These are phyloP conservation scores for Pulveroboletus frians DNA, from an alignment of 768 basidiomycete species.

Conservation along the genomic window DNA sequence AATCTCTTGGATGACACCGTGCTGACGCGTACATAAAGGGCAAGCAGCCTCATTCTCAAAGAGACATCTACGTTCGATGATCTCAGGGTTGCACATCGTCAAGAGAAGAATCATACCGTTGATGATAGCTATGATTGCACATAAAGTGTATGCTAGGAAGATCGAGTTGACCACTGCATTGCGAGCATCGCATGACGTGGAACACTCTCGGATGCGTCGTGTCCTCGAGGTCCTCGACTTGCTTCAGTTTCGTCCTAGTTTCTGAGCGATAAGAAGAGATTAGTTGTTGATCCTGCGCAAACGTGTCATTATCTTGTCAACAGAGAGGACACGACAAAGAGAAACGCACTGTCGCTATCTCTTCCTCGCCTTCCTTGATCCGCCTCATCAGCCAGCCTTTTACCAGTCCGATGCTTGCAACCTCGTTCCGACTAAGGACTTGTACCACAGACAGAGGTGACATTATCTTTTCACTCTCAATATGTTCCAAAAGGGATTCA, in stretches of 20 bases:
- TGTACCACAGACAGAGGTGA: slow-evolving; percentile 88
- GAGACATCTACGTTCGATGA: slow-evolving; percentile 56
- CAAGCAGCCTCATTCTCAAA: slow-evolving; percentile 87
- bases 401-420: slow-evolving; percentile 87
- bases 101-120: slow-evolving; percentile 45
- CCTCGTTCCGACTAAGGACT: slow-evolving; percentile 80
- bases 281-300: slow-evolving; percentile 71
- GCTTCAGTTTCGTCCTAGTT: slow-evolving; percentile 71
- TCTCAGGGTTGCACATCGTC: neutral
- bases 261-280: slow-evolving; percentile 87
- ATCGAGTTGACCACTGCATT: slow-evolving; percentile 85
- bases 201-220: slow-evolving; percentile 78
- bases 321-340: neutral
- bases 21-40: slow-evolving; percentile 80
- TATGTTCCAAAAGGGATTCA: slow-evolving; percentile 61
- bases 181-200: slow-evolving; percentile 90
- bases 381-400: slow-evolving; percentile 85
- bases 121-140: slow-evolving; percentile 97
- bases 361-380: slow-evolving; percentile 65
- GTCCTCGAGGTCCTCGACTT: slow-evolving; percentile 78
- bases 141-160: slow-evolving; percentile 94
- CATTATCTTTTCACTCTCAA: slow-evolving; percentile 79
- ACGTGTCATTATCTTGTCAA: neutral
- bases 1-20: slow-evolving; percentile 87
- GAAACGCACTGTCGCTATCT: slow-evolving; percentile 71